Base-by-base conservation (phyloP, 129 eudicot species). In the Dittrichia graveolens region DNA sequence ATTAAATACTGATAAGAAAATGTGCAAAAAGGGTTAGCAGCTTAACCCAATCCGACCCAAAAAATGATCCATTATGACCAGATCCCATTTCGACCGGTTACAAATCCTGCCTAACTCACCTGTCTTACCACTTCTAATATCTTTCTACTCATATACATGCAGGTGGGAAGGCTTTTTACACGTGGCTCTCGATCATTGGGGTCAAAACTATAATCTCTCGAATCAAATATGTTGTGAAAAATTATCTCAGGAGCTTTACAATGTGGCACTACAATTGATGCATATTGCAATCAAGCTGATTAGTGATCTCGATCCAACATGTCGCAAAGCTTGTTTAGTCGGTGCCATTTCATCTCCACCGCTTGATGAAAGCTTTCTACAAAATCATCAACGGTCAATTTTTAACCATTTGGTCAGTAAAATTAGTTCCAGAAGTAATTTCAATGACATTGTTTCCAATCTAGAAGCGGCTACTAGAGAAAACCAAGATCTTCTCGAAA, bases 91-190 rank as follows among this genome's bases (percentile, higher is more conserved):
- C n/a, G n/a, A n/a, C n/a, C n/a, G n/a, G n/a, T n/a, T n/a, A n/a
- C n/a, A n/a, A n/a, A n/a, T n/a, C n/a, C n/a, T n/a, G n/a, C n/a
- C n/a, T n/a, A n/a, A n/a, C n/a, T n/a, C n/a, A n/a, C n/a, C n/a
- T n/a, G n/a, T n/a, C n/a, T n/a, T n/a, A n/a, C n/a, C n/a, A n/a
- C n/a, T n/a, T n/a, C n/a, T n/a, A n/a, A n/a, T n/a, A n/a, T n/a
- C n/a, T n/a, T n/a, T n/a, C n/a, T n/a, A n/a, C n/a, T n/a, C n/a
- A n/a, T n/a, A n/a, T 69, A 42, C 56, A 58, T 60, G 57, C 86
- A 89, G 98, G 84, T 92, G 96, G 98, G 98, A 92, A 82, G 96
- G 98, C 65, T 85, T 92, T 49, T 57, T 77, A 67, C 98, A 92
- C 69, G 82, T 79, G 54, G 98, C 98, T 11, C 80, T 89, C 56